These are phyloP conservation scores for Chaetomium globosum DNA, from an alignment of 2,329 filamentous ascomycete species.

Conservation along the genomic window DNA sequence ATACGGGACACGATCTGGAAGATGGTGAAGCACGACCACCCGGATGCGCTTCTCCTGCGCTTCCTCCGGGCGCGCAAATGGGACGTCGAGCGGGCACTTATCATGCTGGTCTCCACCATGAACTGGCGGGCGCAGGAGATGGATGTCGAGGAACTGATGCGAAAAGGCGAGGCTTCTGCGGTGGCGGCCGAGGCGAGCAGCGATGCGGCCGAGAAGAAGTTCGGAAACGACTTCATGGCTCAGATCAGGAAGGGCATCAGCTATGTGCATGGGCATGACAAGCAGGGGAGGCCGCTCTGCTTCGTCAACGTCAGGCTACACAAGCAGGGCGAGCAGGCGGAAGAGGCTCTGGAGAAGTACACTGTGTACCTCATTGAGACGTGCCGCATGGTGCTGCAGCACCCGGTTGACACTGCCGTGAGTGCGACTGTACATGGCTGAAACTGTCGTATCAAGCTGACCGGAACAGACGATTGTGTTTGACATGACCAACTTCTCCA, in stretches of 20 bases:
- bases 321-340: conserved; percentile 76
- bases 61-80: conserved; percentile 91
- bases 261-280: conserved; percentile 86
- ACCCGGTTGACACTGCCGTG: conserved; percentile 89
- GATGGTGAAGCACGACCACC: conserved; percentile 95
- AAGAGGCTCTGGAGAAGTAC: conserved; percentile 80
- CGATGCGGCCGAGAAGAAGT: conserved; percentile 65
- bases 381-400: conserved; percentile 76
- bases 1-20: conserved; percentile 83
- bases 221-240: conserved; percentile 73
- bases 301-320: conserved; percentile 83
- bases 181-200: conserved; percentile 59
- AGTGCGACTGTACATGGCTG: conserved; percentile 44
- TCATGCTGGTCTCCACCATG: conserved; percentile 94
- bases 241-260: conserved; percentile 92
- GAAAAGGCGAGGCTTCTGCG: conserved; percentile 71
- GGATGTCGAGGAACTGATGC: conserved; percentile 85
- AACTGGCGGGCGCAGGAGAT: conserved; percentile 84
- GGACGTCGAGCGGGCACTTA: conserved; percentile 88
- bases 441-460: conserved; percentile 30
- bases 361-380: conserved; percentile 96
- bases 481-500: conserved; percentile 90
- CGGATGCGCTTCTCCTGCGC: conserved; percentile 78
- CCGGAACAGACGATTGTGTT: conserved; percentile 77
- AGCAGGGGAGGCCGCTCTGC: conserved; percentile 81